phyloP scores from a whole-genome alignment of 192 early-diverging fungal genomes.

The Podila clonocystis region DNA sequence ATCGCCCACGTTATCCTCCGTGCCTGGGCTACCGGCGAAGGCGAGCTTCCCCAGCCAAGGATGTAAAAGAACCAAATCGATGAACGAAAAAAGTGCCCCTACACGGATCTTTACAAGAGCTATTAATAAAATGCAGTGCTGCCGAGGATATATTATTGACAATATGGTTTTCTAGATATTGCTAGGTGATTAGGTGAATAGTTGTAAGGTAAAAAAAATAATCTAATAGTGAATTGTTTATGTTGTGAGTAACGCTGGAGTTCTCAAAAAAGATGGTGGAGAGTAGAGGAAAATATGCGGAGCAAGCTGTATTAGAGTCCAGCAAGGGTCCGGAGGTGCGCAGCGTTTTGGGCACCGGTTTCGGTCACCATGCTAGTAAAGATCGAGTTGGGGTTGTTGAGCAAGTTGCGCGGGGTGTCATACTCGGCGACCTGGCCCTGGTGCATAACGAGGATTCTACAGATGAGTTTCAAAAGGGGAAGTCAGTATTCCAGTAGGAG shows the following conservation, averaged over 20 bases:
- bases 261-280: too few species aligned
- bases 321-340: background rate
- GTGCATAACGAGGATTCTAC: conserved; percentile 72
- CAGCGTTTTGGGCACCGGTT: conserved; percentile 2
- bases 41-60: conserved; percentile 32
- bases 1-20: conserved; percentile 58
- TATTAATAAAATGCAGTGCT: too few species aligned
- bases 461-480: background rate
- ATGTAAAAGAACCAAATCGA: conserved; percentile 16
- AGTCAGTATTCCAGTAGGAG: background rate
- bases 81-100: too few species aligned
- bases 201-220: too few species aligned
- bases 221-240: too few species aligned
- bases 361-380: conserved; percentile 36
- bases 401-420: conserved; percentile 68
- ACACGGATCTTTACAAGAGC: too few species aligned
- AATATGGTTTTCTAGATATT: too few species aligned
- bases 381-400: conserved; percentile 52
- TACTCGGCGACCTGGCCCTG: conserved; percentile 75
- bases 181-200: too few species aligned
- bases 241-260: too few species aligned
- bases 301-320: background rate
- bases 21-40: conserved; percentile 56
- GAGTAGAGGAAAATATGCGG: too few species aligned
- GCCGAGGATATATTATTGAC: too few species aligned